Evolutionary conservation across 2,329 filamentous ascomycete genomes (phyloP).

Genomic region (Penicillium decumbens): DNA sequence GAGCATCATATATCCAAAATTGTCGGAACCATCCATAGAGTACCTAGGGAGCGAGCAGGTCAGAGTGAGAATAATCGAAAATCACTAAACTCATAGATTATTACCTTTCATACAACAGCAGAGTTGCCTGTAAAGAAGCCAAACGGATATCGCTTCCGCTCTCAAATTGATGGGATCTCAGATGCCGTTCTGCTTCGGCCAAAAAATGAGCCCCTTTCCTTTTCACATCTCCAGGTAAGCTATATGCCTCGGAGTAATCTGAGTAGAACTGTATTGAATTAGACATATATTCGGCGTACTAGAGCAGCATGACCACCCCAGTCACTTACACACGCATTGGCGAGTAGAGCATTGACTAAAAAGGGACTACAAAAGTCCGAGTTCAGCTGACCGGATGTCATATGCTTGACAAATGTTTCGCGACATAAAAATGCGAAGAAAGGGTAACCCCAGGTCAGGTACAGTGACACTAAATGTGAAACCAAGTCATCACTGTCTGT

Average conservation of each 20-base stretch:
- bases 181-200: constrained; percentile 1
- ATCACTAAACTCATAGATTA: not conserved
- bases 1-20: not conserved
- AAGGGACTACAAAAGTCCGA: constrained; percentile 30
- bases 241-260: constrained; percentile 2
- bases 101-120: not conserved
- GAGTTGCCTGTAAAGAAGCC: not conserved
- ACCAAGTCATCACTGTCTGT: constrained; percentile 30
- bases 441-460: constrained; percentile 22
- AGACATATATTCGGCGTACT: not conserved
- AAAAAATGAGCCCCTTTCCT: constrained; percentile 1
- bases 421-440: constrained; percentile 24
- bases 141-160: not conserved
- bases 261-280: not conserved
- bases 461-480: constrained; percentile 28
- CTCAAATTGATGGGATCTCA: constrained; percentile 1
- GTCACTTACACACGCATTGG: constrained; percentile 21
- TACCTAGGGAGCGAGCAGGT: not conserved
- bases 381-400: constrained; percentile 21
- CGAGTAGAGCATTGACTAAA: constrained; percentile 30
- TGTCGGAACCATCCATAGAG: not conserved
- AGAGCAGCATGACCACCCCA: not conserved
- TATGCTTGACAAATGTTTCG: constrained; percentile 30
- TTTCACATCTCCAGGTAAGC: constrained; percentile 3
- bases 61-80: not conserved